These are phyloP conservation scores for Panaeolus cyanescens DNA, from an alignment of 768 basidiomycete genomes.

Conservation along the genomic window DNA sequence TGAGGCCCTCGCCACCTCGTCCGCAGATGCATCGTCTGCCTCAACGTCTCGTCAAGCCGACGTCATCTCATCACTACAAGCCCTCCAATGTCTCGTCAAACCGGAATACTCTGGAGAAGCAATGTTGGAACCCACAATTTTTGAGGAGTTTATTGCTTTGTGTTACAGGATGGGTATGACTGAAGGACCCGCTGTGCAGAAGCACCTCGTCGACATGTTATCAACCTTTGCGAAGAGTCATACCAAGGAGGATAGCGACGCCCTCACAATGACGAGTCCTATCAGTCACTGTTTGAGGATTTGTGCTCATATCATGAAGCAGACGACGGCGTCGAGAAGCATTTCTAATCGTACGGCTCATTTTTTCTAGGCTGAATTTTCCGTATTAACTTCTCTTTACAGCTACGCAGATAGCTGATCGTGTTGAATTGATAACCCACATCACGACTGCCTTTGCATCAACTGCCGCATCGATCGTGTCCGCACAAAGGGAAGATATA, in stretches of 20 bases:
- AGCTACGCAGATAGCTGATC: conserved; percentile 58
- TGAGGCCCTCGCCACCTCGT: conserved; percentile 75
- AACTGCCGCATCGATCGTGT: conserved; percentile 58
- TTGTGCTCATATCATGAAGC: conserved; percentile 78
- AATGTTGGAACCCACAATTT: conserved; percentile 77
- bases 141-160: conserved; percentile 87
- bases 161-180: conserved; percentile 91
- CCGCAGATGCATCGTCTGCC: conserved; percentile 54
- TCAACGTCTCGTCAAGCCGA: conserved; percentile 44
- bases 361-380: background rate
- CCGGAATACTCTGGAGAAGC: conserved; percentile 82
- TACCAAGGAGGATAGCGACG: conserved; percentile 24
- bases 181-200: conserved; percentile 72
- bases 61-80: conserved; percentile 66
- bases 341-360: conserved; percentile 50
- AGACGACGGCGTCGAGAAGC: conserved; percentile 60
- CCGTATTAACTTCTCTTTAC: conserved; percentile 11
- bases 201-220: conserved; percentile 71
- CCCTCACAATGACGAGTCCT: conserved; percentile 44
- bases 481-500: conserved; percentile 69
- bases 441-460: conserved; percentile 64
- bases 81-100: conserved; percentile 77
- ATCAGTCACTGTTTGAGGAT: conserved; percentile 78
- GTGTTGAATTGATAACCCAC: conserved; percentile 62
- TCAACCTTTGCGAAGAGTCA: conserved; percentile 54